Evolutionary conservation across 2,329 filamentous ascomycete species (phyloP).

Genomic region (Penicillium brasilianum): DNA sequence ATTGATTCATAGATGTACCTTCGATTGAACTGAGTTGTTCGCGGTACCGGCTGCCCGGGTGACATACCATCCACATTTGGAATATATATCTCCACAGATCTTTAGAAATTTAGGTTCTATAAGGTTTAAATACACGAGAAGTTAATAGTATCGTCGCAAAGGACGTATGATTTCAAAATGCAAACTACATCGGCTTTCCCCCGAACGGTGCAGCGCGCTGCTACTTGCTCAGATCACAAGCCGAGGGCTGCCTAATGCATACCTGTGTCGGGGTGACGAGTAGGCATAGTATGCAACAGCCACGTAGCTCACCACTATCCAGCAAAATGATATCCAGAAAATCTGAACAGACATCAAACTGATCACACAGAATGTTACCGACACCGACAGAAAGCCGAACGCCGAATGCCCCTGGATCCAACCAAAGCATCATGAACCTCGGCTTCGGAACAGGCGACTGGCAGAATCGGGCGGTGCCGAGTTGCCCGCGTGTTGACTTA

Average conservation of each 20-base stretch:
- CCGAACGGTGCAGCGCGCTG: neutral
- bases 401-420: neutral
- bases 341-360: neutral
- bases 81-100: too few relatives aligned
- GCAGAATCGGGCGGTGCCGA: constrained; percentile 43
- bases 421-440: constrained; percentile 35
- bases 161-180: neutral
- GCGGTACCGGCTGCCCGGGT: too few relatives aligned
- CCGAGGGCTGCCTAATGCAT: constrained; percentile 1
- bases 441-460: constrained; percentile 38
- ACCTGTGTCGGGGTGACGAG: neutral
- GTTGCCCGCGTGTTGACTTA: constrained; percentile 31
- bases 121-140: neutral
- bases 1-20: too few relatives aligned
- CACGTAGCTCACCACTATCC: neutral
- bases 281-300: neutral
- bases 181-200: neutral
- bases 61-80: too few relatives aligned
- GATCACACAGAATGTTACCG: neutral
- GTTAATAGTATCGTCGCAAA: neutral
- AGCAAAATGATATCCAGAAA: neutral
- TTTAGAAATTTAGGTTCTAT: neutral
- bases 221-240: constrained; percentile 9
- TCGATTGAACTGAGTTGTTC: too few relatives aligned
- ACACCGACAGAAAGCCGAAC: constrained; percentile 2